Base-by-base conservation (phyloP, 2,329 filamentous ascomycete species). In the Fusarium sublunatum region DNA sequence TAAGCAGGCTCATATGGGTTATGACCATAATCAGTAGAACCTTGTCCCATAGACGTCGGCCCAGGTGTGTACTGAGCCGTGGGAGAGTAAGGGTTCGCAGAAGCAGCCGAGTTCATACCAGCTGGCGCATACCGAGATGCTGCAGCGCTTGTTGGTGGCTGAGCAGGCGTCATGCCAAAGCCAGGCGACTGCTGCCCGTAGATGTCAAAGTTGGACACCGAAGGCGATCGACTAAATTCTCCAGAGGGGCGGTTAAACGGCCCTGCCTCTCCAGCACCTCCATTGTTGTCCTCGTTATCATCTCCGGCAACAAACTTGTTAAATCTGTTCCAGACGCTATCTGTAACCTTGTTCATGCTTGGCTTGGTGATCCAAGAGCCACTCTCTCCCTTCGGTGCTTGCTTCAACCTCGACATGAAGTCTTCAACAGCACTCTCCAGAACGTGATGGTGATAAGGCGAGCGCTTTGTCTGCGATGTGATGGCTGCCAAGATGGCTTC, bases 281-380 rank as follows among this genome's bases (percentile, higher is more conserved):
- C 82, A 47, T 92, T 90, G 55, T 86, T 87, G 55, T 96, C 92
- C 56, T 96, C 93, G 48, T 86, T 86, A 51, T 98, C 94, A 58
- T 97, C 94, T 12, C 95, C 96, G 47, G 91, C 88, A 59, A 99
- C 93, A 72, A 99, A 99, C 71, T 93, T 97, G 78, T 93, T 98
- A 78, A 99, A 97, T 57, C 91, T 92, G 64, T 88, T 93, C 85
- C 92, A 93, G 73, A 98, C 87, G 31, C 91, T 92, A 60, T 91
- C 93, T 3, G 93, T 95, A 0, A 98, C 92, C 77, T 96, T 97
- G 76, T 96, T 93, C 86, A 98, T 96, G 75, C 88, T 97, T 7
- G 94, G 93, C 75, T 95, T 97, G 1, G 92, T 90, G 48, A 99
- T 95, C 92, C 94, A 97, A 3, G 93, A 94, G 19, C 87, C 88